These are phyloP conservation scores for Pseudocercospora musae DNA, from an alignment of 2,329 filamentous ascomycete species.

Conservation along the genomic window DNA sequence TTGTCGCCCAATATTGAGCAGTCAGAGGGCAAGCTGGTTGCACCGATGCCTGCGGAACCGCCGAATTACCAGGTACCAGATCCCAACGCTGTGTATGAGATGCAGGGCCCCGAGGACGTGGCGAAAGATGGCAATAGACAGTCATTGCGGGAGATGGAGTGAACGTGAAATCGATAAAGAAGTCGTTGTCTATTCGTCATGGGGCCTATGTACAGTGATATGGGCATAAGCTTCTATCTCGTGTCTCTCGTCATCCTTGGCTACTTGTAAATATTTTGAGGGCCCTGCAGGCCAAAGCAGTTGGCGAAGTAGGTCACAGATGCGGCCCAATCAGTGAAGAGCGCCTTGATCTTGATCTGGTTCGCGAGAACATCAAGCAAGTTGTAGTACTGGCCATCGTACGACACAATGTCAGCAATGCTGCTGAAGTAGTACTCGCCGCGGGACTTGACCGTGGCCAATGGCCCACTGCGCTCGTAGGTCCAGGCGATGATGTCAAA, in stretches of 20 bases:
- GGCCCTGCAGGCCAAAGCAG: conserved; percentile 7
- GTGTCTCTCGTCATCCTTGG: neutral
- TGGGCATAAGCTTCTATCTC: neutral
- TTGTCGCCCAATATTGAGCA: too few species aligned
- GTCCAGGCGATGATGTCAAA: conserved; percentile 12
- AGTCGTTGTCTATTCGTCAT: too few species aligned
- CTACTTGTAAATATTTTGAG: conserved; percentile 9
- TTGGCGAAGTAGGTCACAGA: conserved; percentile 9
- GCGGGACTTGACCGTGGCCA: conserved; percentile 8
- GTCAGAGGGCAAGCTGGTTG: too few species aligned
- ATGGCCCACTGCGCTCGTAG: conserved; percentile 5
- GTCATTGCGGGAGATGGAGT: too few species aligned
- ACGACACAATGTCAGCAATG: conserved; percentile 7
- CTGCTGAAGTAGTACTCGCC: conserved; percentile 13
- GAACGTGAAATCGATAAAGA: too few species aligned
- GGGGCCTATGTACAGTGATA: neutral
- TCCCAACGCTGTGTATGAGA: too few species aligned
- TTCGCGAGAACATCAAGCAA: conserved; percentile 7
- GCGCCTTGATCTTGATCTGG: conserved; percentile 7
- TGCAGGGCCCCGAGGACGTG: too few species aligned
- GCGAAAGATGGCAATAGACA: too few species aligned
- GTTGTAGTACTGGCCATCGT: conserved; percentile 10
- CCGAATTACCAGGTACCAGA: too few species aligned
- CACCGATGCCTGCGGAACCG: too few species aligned
- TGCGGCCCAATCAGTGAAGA: conserved; percentile 7